These are phyloP conservation scores for Aspergillus quadricinctus DNA, from an alignment of 2,329 filamentous ascomycete genomes.

Conservation along the genomic window DNA sequence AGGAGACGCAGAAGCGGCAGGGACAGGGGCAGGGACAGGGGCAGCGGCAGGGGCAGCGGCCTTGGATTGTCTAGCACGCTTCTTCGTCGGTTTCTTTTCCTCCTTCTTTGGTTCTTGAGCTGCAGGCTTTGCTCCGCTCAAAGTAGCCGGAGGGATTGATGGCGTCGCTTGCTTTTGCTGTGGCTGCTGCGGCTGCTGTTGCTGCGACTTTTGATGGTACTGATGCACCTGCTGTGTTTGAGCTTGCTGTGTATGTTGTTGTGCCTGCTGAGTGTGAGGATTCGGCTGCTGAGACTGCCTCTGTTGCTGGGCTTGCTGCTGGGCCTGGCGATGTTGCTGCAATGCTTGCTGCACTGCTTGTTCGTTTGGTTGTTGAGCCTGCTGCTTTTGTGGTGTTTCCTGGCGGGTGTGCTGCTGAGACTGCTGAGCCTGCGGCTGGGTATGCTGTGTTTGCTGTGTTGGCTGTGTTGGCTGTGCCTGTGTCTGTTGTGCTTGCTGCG, in stretches of 20 bases:
- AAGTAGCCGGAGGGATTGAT: background rate
- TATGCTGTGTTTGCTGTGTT: background rate
- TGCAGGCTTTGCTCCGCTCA: background rate
- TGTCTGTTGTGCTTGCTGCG: constrained; percentile 2
- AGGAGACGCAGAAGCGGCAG: background rate
- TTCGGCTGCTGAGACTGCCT: background rate
- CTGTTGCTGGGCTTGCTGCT: constrained; percentile 5
- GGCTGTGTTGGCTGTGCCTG: background rate
- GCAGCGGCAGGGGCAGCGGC: background rate
- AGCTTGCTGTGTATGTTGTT: background rate
- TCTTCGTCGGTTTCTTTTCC: background rate
- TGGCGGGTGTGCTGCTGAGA: background rate
- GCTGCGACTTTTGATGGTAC: constrained; percentile 13
- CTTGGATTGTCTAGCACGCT: background rate
- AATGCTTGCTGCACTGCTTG: background rate
- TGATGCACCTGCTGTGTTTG: constrained; percentile 7
- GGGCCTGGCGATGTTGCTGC: constrained; percentile 4
- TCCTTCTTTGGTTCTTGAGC: constrained; percentile 1
- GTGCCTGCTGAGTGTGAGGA: background rate
- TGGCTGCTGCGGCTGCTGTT: constrained; percentile 4
- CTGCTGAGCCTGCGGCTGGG: background rate
- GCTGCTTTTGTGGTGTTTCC: constrained; percentile 2
- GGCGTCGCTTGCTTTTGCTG: constrained; percentile 4
- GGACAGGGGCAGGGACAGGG: background rate
- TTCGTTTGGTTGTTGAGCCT: background rate